Conservation (phyloP, 1,284 basidiomycete genomes). For the Baeospora myosura region DNA sequence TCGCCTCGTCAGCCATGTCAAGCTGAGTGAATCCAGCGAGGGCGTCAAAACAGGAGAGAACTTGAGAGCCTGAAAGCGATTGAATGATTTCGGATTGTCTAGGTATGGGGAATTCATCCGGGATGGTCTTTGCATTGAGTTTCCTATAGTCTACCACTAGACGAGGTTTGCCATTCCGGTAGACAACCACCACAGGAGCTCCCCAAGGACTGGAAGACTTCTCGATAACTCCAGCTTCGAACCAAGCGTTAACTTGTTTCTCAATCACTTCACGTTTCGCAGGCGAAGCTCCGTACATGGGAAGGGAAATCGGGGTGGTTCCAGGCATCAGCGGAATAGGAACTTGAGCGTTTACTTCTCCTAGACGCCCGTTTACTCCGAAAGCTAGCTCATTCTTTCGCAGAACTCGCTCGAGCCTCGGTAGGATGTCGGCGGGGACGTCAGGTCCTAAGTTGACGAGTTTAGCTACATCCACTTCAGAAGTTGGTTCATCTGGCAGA, state of each 20-base stretch:
- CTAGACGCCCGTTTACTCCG: constrained; percentile 19
- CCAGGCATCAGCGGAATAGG: constrained; percentile 12
- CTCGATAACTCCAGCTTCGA: constrained; percentile 17
- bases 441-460: constrained; percentile 20
- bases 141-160: constrained; percentile 16
- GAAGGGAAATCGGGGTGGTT: constrained; percentile 12
- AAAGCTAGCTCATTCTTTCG: constrained; percentile 17
- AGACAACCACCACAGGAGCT: constrained; percentile 15
- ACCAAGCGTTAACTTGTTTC: neutral
- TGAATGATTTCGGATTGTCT: constrained; percentile 21
- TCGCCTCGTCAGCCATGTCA: constrained; percentile 15
- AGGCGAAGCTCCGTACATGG: constrained; percentile 7
- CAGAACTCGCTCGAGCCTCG: too few relatives aligned
- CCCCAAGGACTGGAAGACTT: constrained; percentile 13
- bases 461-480: too few relatives aligned
- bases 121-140: constrained; percentile 19
- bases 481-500: neutral
- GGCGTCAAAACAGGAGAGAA: constrained; percentile 21
- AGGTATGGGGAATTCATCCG: constrained; percentile 24
- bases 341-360: constrained; percentile 13
- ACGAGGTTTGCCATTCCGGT: constrained; percentile 17
- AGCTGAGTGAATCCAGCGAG: constrained; percentile 27
- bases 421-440: too few relatives aligned
- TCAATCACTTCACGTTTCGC: neutral
- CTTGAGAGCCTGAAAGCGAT: constrained; percentile 15